Evolutionary conservation across 2,329 filamentous ascomycete genomes (phyloP).

Genomic region (Colletotrichum lini): DNA sequence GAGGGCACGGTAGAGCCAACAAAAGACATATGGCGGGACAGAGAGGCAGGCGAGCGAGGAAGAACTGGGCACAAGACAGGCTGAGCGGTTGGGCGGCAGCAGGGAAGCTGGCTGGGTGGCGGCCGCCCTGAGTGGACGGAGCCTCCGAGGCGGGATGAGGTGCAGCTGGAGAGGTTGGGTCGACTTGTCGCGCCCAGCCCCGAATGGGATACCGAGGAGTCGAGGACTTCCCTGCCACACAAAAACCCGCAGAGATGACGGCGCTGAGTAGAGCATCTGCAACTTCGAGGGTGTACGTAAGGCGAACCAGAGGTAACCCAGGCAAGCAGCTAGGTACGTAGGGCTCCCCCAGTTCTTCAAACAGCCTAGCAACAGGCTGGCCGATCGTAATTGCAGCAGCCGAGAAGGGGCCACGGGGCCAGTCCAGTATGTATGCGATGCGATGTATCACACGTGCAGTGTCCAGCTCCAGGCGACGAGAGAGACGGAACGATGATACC

Average conservation of each 20-base stretch:
- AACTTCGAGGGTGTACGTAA: constrained; percentile 17
- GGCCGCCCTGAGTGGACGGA: constrained; percentile 37
- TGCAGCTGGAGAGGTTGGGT: constrained; percentile 38
- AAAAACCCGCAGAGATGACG: constrained; percentile 12
- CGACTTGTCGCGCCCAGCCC: constrained; percentile 22
- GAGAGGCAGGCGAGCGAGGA: neutral
- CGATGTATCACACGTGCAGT: neutral
- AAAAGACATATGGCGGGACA: constrained; percentile 9
- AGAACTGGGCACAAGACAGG: constrained; percentile 15
- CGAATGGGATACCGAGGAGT: constrained; percentile 33
- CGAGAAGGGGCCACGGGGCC: neutral
- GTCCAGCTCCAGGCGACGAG: neutral
- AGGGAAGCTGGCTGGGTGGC: constrained; percentile 38
- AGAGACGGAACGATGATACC: constrained; percentile 10
- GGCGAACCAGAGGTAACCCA: constrained; percentile 26
- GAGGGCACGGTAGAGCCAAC: constrained; percentile 15
- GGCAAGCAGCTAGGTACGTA: constrained; percentile 11
- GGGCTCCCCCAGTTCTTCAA: constrained; percentile 2
- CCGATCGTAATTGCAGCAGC: constrained; percentile 13
- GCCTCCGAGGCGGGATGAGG: constrained; percentile 30
- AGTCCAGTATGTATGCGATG: neutral
- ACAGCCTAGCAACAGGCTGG: neutral
- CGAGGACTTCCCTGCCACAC: constrained; percentile 23
- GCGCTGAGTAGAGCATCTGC: neutral
- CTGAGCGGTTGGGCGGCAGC: constrained; percentile 39